Evolutionary conservation across 768 basidiomycete species (phyloP), one percentile per base, ranked within the genome.

Genomic region (Suillus cothurnatus): DNA sequence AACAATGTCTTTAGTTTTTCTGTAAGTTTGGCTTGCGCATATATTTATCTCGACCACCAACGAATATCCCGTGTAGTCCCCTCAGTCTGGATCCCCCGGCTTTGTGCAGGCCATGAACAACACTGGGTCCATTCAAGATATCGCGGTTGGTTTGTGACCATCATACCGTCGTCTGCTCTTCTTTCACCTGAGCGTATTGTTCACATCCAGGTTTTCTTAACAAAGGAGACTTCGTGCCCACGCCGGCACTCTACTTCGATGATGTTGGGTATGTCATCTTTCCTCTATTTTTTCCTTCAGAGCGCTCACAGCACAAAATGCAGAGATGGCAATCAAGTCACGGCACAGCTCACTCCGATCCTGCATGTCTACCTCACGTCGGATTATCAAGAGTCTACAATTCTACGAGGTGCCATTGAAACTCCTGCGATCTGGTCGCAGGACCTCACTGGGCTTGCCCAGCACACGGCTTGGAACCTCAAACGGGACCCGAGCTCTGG

Each of bases 351-450:
- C 61, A 62, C 55, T 12, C 56, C 55, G 21, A 7, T 32, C 12
- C 61, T 61, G 8, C 61, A 31, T 0, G 61, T 31, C 31, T 62
- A 62, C n/a, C 60, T 62, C n/a, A 62, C 55, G 1, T 34, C 61
- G 3, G 61, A 62, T 56, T 62, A 62, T 62, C 31, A 62, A 38
- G 55, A 62, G 19, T n/a, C 55, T 14, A 4, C 53, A 11, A 59
- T 62, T 12, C 3, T 60, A 15, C 23, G 38, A 21, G 56, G 21
- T 21, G 55, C 31, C 31, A 60, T 62, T n/a, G 32, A 61, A 11
- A 62, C 56, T 2, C 34, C 26, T 15, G 19, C 12, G 31, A 60
- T 62, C 56, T 62, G 56, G 61, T 4, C n/a, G 31, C 23, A 34
- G 9, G 31, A 61, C n/a, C 61, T 62, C 1, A 2, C 28, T 19